phyloP scores from a whole-genome alignment of 2,329 filamentous ascomycete species.

The Nannizzia gypsea region DNA sequence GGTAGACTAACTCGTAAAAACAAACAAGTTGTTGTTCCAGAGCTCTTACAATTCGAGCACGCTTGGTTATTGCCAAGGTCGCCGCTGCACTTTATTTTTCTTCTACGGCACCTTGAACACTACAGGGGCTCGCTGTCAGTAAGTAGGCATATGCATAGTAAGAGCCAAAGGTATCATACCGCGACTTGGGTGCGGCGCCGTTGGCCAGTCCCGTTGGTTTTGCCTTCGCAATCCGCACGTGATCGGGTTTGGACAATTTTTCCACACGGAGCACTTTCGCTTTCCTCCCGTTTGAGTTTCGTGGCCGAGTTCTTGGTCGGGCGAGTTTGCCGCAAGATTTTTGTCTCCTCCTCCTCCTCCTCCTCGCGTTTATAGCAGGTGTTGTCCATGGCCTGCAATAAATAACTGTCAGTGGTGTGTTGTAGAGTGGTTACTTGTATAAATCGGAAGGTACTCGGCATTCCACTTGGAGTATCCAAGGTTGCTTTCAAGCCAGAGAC shows the following conservation, averaged over 20 bases:
- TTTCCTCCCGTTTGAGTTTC: not conserved
- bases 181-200: constrained; percentile 45
- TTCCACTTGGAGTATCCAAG: not conserved
- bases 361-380: constrained; percentile 17
- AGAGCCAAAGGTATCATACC: constrained; percentile 25
- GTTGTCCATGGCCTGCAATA: constrained; percentile 18
- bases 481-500: not conserved
- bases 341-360: constrained; percentile 16
- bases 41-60: constrained; percentile 72
- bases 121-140: not conserved
- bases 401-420: constrained; percentile 5
- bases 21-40: constrained; percentile 54
- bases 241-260: not conserved
- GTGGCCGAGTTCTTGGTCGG: not conserved
- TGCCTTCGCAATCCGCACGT: constrained; percentile 16
- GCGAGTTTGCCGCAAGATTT: constrained; percentile 15
- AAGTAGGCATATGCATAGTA: not conserved
- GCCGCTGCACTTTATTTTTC: constrained; percentile 91
- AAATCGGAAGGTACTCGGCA: not conserved
- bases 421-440: constrained; percentile 5
- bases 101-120: constrained; percentile 81
- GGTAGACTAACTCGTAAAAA: constrained; percentile 58
- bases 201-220: constrained; percentile 26
- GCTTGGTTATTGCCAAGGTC: constrained; percentile 62
- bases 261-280: not conserved